Percentiles rank a stretch among this genome's conserved stretches.
phyloP scores from a whole-genome alignment of 352 stramenopile genomes.

The Pythium pyrilobum region DNA sequence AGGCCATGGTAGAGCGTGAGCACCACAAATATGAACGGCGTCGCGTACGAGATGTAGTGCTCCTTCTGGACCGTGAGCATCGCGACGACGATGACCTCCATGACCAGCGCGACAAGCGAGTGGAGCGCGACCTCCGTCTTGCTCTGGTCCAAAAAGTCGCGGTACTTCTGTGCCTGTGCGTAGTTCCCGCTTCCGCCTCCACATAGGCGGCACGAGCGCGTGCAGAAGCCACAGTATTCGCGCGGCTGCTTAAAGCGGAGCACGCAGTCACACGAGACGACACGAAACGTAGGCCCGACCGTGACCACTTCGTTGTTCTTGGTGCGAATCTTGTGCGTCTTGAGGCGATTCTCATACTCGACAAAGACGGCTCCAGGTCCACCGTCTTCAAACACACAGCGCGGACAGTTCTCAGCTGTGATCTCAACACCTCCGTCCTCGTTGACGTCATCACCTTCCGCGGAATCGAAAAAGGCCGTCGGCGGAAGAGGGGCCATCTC shows the following conservation, averaged over 20 bases:
- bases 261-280: slow-evolving; percentile 82
- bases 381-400: slow-evolving; percentile 78
- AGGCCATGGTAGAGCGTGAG: slow-evolving; percentile 46
- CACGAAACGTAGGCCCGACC: slow-evolving; percentile 73
- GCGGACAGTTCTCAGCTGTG: slow-evolving; percentile 72
- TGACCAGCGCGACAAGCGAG: slow-evolving; percentile 39
- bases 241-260: slow-evolving; percentile 52
- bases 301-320: slow-evolving; percentile 49
- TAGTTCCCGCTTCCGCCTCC: slow-evolving; percentile 74
- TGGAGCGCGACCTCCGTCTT: slow-evolving; percentile 54
- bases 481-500: slow-evolving; percentile 66
- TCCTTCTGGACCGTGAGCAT: slow-evolving; percentile 41
- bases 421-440: slow-evolving; percentile 43
- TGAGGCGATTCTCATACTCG: slow-evolving; percentile 43
- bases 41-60: slow-evolving; percentile 53
- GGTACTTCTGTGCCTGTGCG: slow-evolving; percentile 68
- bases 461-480: slow-evolving; percentile 65
- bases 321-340: slow-evolving; percentile 38
- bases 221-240: slow-evolving; percentile 76
- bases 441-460: slow-evolving; percentile 39
- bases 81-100: slow-evolving; percentile 45
- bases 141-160: slow-evolving; percentile 63
- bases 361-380: slow-evolving; percentile 66
- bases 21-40: slow-evolving; percentile 30
- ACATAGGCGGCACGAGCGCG: slow-evolving; percentile 61